A percentile compares a stretch with the other conserved stretches of the same genome.
phyloP scores from a whole-genome alignment of 2,329 filamentous ascomycete genomes.

The Triangularia verruculosa region DNA sequence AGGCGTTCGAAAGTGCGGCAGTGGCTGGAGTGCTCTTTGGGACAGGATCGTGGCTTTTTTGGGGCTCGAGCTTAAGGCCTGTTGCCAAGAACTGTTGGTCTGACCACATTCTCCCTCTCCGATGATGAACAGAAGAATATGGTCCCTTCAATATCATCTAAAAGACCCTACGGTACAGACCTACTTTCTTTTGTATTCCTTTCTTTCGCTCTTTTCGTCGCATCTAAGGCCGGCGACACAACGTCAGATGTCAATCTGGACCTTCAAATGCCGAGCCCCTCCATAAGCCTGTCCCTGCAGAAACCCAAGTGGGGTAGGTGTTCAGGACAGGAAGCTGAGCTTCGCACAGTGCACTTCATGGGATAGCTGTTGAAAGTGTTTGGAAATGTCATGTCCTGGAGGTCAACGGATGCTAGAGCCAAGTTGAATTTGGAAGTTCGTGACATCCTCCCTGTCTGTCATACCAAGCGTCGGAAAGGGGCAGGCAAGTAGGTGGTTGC shows the following conservation, averaged over 20 bases:
- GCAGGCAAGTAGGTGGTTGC: background rate
- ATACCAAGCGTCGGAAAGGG: background rate
- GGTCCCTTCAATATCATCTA: no score
- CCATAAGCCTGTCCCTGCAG: background rate
- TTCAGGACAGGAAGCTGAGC: background rate
- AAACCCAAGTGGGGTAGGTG: background rate
- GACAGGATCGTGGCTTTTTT: background rate
- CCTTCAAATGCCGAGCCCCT: background rate
- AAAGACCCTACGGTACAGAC: no score
- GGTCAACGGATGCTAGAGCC: background rate
- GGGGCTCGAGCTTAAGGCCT: no score
- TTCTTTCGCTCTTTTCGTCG: background rate
- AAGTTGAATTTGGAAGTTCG: background rate
- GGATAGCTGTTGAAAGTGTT: background rate
- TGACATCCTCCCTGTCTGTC: background rate
- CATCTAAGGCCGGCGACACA: background rate
- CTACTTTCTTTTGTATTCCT: background rate
- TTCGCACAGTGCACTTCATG: background rate
- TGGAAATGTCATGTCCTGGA: background rate
- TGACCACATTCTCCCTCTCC: no score
- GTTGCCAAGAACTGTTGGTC: no score
- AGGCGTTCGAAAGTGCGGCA: background rate
- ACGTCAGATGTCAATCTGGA: background rate
- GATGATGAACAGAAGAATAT: no score
- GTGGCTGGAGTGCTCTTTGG: background rate